A percentile compares a stretch with the other conserved stretches of the same genome.
Conservation (phyloP, 352 stramenopile genomes). For the Globisporangium yorkense region DNA sequence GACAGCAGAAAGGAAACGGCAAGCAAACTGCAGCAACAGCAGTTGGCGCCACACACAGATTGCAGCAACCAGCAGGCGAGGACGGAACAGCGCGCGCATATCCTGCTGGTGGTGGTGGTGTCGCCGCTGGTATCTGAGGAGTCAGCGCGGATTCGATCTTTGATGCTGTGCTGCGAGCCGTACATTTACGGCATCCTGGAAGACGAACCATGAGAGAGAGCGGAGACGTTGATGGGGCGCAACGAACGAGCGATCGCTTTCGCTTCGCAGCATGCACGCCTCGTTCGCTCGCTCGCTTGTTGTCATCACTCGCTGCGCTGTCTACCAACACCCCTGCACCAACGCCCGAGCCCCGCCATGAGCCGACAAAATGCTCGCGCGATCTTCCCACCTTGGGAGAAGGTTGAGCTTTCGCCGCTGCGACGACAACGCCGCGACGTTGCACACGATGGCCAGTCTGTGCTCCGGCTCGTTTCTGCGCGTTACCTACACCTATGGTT, state of each 20-base stretch:
- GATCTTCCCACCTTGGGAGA: too few relatives aligned
- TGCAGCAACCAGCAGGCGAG: background rate
- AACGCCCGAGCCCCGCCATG: too few relatives aligned
- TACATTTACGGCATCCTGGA: background rate
- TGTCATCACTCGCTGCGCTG: too few relatives aligned
- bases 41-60: too few relatives aligned
- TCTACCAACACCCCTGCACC: too few relatives aligned
- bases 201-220: background rate
- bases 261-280: too few relatives aligned
- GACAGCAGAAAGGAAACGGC: too few relatives aligned
- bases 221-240: background rate
- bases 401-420: background rate
- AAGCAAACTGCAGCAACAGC: too few relatives aligned
- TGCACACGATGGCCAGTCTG: background rate
- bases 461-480: background rate
- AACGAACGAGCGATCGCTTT: too few relatives aligned
- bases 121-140: background rate
- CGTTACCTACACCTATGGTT: conserved; percentile 3
- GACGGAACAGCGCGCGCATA: background rate
- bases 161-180: background rate
- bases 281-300: too few relatives aligned
- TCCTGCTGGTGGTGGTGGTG: background rate
- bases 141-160: background rate
- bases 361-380: too few relatives aligned
- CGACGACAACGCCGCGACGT: background rate